Conservation (phyloP, 768 basidiomycete species). For the Chalciporus pseudorubinellus region DNA sequence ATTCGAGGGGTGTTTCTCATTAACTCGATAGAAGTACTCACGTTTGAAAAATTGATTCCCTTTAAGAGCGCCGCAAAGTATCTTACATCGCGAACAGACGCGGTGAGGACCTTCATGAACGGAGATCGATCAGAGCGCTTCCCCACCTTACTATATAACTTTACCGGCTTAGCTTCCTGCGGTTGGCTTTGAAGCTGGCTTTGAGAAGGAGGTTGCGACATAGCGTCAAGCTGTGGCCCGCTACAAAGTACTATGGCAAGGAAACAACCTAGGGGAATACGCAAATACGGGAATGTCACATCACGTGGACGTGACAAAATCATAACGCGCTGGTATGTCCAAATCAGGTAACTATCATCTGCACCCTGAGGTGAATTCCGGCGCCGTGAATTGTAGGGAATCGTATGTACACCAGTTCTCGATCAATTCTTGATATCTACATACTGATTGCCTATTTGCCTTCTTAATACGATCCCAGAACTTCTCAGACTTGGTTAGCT, state of each 20-base stretch:
- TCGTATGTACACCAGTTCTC: too few species aligned
- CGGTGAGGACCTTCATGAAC: slow-evolving; percentile 51
- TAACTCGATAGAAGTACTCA: slow-evolving; percentile 36
- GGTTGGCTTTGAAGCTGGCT: slow-evolving; percentile 20
- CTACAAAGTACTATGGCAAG: too few species aligned
- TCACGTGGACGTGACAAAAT: slow-evolving; percentile 12
- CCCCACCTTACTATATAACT: neutral
- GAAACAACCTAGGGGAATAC: neutral
- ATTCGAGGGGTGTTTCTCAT: too few species aligned
- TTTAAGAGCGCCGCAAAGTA: slow-evolving; percentile 76
- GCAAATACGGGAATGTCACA: slow-evolving; percentile 3
- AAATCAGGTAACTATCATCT: neutral
- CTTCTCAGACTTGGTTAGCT: neutral
- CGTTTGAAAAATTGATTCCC: slow-evolving; percentile 79
- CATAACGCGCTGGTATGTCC: neutral
- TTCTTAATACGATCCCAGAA: neutral
- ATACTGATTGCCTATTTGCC: neutral
- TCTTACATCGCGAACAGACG: slow-evolving; percentile 78
- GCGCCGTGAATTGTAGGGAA: too few species aligned
- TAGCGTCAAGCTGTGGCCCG: neutral
- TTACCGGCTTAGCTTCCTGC: slow-evolving; percentile 26
- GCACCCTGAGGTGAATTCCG: too few species aligned
- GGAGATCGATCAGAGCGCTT: slow-evolving; percentile 3
- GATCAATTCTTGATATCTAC: too few species aligned
- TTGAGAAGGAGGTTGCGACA: slow-evolving; percentile 23